Conservation (phyloP, 2,329 filamentous ascomycete species). For the Scedosporium minutisporum region DNA sequence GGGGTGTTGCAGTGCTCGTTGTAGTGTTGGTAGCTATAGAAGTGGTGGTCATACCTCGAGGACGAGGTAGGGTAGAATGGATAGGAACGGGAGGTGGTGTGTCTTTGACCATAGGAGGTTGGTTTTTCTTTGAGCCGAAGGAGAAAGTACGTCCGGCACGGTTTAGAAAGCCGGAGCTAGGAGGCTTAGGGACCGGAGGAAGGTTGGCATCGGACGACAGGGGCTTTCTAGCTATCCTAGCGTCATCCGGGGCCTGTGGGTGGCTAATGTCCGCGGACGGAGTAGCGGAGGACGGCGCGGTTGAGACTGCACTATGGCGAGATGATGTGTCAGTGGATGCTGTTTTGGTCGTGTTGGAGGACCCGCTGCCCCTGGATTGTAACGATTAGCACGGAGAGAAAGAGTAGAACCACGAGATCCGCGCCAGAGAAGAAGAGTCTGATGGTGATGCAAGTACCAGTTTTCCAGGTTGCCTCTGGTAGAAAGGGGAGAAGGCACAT, state of each 20-base stretch:
- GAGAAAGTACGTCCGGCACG: constrained; percentile 50
- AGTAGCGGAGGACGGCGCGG: constrained; percentile 47
- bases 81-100: constrained; percentile 19
- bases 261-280: constrained; percentile 10
- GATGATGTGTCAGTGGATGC: constrained; percentile 51
- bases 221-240: constrained; percentile 20
- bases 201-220: constrained; percentile 25
- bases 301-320: constrained; percentile 53
- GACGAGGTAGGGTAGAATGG: constrained; percentile 17
- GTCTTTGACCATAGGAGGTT: constrained; percentile 18
- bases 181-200: constrained; percentile 36
- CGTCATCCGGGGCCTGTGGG: background rate
- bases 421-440: background rate
- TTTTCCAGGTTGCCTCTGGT: background rate
- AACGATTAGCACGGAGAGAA: background rate
- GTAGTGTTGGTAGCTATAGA: constrained; percentile 27
- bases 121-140: constrained; percentile 46
- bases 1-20: constrained; percentile 41
- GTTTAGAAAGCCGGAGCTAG: constrained; percentile 42
- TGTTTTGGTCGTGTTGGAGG: constrained; percentile 52
- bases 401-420: background rate
- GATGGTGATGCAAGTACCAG: background rate
- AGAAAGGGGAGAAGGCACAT: background rate
- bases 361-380: constrained; percentile 24
- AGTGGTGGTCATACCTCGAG: constrained; percentile 32